Base-by-base conservation (phyloP, 78 protist genomes). In the Pigoraptor vietnamica region DNA sequence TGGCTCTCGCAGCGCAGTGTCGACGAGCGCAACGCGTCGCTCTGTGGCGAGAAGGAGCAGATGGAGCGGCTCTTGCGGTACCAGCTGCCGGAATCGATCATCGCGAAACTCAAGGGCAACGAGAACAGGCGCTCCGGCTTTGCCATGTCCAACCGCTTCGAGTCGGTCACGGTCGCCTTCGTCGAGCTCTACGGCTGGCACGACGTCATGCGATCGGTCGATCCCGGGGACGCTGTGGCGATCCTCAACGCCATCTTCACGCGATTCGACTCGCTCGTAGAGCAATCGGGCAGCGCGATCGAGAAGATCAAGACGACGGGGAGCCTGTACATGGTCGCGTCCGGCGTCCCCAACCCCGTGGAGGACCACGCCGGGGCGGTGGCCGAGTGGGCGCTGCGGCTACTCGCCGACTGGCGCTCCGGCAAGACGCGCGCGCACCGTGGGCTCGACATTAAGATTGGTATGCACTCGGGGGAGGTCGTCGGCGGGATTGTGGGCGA, bases 401-500 rank as follows among this genome's bases (percentile, higher is more conserved):
- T 48, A 14, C 67, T 48, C 14, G 67, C 67, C 67, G 67, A 48
- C 14, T 48, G 67, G 67, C 6, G 14, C 29, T 48, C 67, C 14
- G 67, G 67, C 67, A 48, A 48, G 67, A 48, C 67, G 14, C 6
- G 14, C 29, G 67, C 67, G 14, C 67, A 48, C 67, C 67, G 67
- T 14, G 67, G 67, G 14, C 67, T 48, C 67, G 67, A 48, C 67
- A 48, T 48, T 14, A 48, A 48, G 14, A 14, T 48, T 6, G 67
- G 67, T 14, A 48, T 48, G 67, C 67, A 48, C 14, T 48, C 67
- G 29, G 67, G 67, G 67, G 67, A 48, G 67, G 94, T 90, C 32
- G 96, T 97, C 0, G 94, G 96, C 32, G 97, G 97, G 35, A 93
- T 96, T 37, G 89, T 96, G 9, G 98, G 98, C 37, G n/a, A 84